These are phyloP conservation scores for Vigna nakashimae DNA, from an alignment of 306 rosid species.

Conservation along the genomic window DNA sequence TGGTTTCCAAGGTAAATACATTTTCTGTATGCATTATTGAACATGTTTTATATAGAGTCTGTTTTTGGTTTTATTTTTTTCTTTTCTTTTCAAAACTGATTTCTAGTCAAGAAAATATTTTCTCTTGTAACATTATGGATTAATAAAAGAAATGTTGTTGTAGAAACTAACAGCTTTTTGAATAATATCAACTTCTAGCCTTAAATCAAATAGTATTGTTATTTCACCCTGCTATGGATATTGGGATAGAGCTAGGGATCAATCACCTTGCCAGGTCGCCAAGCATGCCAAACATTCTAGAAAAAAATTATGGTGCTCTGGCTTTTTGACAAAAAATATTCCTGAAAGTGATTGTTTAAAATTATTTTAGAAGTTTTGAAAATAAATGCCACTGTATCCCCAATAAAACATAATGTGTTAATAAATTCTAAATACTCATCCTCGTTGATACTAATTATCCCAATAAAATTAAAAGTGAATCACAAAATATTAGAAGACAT, in stretches of 20 bases:
- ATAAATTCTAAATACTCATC: background rate
- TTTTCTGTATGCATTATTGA: conserved; percentile 10
- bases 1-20: conserved; percentile 54
- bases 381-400: background rate
- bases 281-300: background rate
- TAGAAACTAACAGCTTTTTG: background rate
- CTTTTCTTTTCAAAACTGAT: background rate
- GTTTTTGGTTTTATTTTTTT: background rate
- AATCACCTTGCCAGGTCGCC: background rate
- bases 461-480: too few species aligned
- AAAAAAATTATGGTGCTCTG: background rate
- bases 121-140: conserved; percentile 3
- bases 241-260: background rate
- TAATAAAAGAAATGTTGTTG: conserved; percentile 6
- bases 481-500: background rate
- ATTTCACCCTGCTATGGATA: background rate
- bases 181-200: background rate
- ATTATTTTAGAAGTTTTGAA: background rate
- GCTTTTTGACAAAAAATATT: background rate
- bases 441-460: background rate
- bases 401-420: background rate
- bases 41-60: background rate
- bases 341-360: background rate
- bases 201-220: background rate
- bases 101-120: background rate